Percentiles rank a stretch among this genome's conserved stretches.
Evolutionary conservation across 129 eudicot species (phyloP).

Genomic region (Daucus carota): DNA sequence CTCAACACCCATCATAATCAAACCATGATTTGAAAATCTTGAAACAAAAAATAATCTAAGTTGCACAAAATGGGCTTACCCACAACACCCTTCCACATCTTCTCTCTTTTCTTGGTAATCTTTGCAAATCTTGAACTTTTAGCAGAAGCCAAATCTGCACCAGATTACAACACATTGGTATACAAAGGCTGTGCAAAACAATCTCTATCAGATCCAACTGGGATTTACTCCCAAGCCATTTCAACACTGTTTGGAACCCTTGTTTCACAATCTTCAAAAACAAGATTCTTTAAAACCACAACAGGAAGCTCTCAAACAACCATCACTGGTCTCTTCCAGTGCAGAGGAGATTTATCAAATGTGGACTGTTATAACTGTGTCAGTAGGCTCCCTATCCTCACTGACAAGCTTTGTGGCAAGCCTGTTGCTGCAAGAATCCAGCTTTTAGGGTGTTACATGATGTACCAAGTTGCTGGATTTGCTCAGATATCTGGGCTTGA

Average conservation of each 20-base stretch:
- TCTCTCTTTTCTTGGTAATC: constrained; percentile 16
- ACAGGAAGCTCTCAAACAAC: constrained; percentile 48
- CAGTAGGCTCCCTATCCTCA: constrained; percentile 53
- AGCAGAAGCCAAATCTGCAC: constrained; percentile 34
- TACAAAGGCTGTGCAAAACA: constrained; percentile 89
- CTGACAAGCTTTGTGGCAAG: constrained; percentile 76
- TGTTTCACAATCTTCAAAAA: constrained; percentile 64
- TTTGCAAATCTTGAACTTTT: constrained; percentile 9
- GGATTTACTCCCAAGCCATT: constrained; percentile 63
- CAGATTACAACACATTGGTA: constrained; percentile 52
- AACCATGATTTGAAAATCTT: constrained; percentile 26
- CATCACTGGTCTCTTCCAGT: constrained; percentile 72
- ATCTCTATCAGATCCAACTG: constrained; percentile 68
- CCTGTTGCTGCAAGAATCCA: constrained; percentile 78
- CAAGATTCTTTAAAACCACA: constrained; percentile 65
- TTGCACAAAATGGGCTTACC: constrained; percentile 18
- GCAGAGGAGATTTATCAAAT: constrained; percentile 72
- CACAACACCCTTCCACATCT: constrained; percentile 6
- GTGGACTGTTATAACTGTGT: constrained; percentile 75
- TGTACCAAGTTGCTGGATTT: constrained; percentile 71
- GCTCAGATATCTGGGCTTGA: constrained; percentile 77
- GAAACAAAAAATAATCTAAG: not conserved
- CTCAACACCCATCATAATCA: constrained; percentile 2
- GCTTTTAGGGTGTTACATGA: constrained; percentile 74
- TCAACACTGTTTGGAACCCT: constrained; percentile 67